Evolutionary conservation across 345 rosid species (phyloP).

Genomic region (Alliaria petiolata): DNA sequence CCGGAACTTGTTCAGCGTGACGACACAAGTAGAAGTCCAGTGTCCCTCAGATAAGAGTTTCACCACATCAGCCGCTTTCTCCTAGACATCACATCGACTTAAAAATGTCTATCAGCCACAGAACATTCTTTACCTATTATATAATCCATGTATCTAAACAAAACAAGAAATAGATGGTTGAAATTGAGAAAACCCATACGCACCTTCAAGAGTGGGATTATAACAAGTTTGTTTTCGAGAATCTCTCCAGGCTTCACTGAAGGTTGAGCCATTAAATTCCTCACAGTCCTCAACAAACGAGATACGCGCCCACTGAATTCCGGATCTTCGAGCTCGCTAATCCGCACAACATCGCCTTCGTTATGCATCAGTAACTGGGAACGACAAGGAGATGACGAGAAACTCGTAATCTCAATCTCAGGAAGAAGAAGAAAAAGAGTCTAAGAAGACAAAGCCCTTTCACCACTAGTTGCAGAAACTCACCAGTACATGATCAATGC

Average conservation of each 20-base stretch:
- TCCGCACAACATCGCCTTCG: conserved; percentile 70
- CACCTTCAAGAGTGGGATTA: conserved; percentile 59
- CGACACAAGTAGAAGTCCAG: conserved; percentile 42
- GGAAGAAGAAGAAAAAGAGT: too few relatives aligned
- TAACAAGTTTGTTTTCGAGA: conserved; percentile 44
- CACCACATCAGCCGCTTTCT: conserved; percentile 31
- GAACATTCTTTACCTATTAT: background rate
- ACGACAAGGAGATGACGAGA: conserved; percentile 1
- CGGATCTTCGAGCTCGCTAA: conserved; percentile 48
- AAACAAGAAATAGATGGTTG: background rate
- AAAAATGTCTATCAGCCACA: too few relatives aligned
- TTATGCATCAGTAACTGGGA: conserved; percentile 66
- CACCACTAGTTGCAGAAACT: conserved; percentile 22
- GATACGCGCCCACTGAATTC: conserved; percentile 45
- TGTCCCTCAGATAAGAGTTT: conserved; percentile 31
- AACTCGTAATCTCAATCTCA: too few relatives aligned
- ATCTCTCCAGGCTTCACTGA: conserved; percentile 37
- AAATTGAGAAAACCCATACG: background rate
- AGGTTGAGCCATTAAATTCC: conserved; percentile 48
- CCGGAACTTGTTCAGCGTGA: conserved; percentile 58
- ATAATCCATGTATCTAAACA: background rate
- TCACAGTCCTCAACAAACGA: conserved; percentile 50
- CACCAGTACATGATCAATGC: conserved; percentile 81
- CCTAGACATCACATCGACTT: too few relatives aligned
- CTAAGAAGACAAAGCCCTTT: background rate